Conservation (phyloP, 1,284 basidiomycete genomes). For the Ustilago lituana region DNA sequence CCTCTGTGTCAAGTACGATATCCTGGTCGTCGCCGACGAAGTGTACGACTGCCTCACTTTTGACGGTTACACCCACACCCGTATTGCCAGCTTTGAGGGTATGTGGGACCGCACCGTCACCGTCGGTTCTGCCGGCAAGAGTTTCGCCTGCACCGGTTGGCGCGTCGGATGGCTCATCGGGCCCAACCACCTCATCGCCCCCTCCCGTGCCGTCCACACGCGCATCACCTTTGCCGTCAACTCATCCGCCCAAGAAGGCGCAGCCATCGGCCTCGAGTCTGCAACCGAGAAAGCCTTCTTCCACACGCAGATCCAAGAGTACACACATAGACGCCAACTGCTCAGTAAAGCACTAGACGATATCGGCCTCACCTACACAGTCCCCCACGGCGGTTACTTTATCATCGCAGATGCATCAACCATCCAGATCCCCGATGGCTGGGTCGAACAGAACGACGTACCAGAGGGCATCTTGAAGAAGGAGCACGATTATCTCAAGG, state of each 20-base stretch:
- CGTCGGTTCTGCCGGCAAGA: constrained; percentile 79
- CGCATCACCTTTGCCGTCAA: constrained; percentile 95
- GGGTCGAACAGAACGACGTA: constrained; percentile 81
- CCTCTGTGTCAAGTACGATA: constrained; percentile 89
- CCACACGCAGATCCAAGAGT: constrained; percentile 79
- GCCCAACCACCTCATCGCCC: constrained; percentile 81
- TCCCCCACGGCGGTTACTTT: constrained; percentile 62
- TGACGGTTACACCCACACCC: constrained; percentile 85
- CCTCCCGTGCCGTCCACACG: constrained; percentile 87
- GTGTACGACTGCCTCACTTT: constrained; percentile 91
- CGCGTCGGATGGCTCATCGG: constrained; percentile 96
- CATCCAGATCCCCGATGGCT: constrained; percentile 83
- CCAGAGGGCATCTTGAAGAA: constrained; percentile 79
- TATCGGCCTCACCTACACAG: constrained; percentile 80
- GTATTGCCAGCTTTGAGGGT: constrained; percentile 79
- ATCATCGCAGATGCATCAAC: constrained; percentile 78
- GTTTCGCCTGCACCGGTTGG: constrained; percentile 99
- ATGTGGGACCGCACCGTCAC: constrained; percentile 97
- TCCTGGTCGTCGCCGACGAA: constrained; percentile 94
- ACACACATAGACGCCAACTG: constrained; percentile 80
- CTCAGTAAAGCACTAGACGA: constrained; percentile 82
- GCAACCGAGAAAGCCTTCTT: constrained; percentile 81
- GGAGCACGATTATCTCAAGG: constrained; percentile 85
- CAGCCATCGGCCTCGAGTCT: constrained; percentile 73
- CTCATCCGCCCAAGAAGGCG: constrained; percentile 80